A percentile compares a stretch with the other conserved stretches of the same genome.
These are phyloP conservation scores for Prunus fruticosa DNA, from an alignment of 306 rosid species.

Conservation along the genomic window DNA sequence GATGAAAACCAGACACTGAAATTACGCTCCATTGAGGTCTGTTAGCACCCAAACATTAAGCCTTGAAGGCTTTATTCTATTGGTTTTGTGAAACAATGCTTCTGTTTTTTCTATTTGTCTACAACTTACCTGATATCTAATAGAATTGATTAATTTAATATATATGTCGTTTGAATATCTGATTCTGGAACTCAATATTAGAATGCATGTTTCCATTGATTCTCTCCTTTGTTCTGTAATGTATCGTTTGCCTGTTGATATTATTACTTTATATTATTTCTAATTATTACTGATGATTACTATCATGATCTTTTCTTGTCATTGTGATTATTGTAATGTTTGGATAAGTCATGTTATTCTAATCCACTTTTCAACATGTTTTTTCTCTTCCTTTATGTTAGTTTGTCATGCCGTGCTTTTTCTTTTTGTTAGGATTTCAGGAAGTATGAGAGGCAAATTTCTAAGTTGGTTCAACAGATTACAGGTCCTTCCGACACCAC, in stretches of 20 bases:
- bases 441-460: too few relatives aligned
- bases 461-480: too few relatives aligned
- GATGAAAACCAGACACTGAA: constrained; percentile 50
- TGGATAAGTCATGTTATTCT: too few relatives aligned
- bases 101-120: background rate
- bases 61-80: background rate
- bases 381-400: too few relatives aligned
- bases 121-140: background rate
- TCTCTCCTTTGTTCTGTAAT: background rate
- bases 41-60: constrained; percentile 9
- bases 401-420: too few relatives aligned
- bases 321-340: too few relatives aligned
- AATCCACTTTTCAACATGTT: too few relatives aligned
- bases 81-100: background rate
- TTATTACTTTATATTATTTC: constrained; percentile 7
- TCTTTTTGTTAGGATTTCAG: too few relatives aligned
- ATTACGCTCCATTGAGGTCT: constrained; percentile 60
- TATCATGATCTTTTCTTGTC: background rate
- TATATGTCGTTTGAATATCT: background rate
- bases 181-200: background rate
- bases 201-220: background rate
- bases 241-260: background rate
- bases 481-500: too few relatives aligned
- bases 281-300: constrained; percentile 7
- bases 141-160: background rate